Evolutionary conservation across 2,329 filamentous ascomycete species (phyloP).

Genomic region (Mycosphaerella sp.): DNA sequence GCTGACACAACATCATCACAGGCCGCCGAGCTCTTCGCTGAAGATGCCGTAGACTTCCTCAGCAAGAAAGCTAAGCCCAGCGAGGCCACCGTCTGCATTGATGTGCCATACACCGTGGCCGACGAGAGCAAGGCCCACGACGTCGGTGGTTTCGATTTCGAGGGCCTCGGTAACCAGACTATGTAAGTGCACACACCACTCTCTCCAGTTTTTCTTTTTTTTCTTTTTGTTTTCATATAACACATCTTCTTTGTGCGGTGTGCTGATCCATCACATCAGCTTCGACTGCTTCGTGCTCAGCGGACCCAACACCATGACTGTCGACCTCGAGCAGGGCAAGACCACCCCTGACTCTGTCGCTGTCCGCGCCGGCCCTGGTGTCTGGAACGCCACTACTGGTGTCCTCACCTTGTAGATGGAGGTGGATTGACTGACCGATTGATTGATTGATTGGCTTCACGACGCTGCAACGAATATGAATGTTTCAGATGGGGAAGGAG

Average conservation of each 20-base stretch:
- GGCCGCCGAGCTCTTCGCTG: background rate
- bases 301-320: background rate
- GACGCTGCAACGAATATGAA: background rate
- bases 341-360: background rate
- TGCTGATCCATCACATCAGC: background rate
- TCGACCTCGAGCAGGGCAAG: background rate
- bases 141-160: background rate
- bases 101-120: background rate
- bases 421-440: background rate
- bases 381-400: background rate
- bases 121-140: background rate
- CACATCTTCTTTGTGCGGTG: background rate
- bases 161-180: background rate
- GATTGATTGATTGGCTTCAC: background rate
- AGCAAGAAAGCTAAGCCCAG: background rate
- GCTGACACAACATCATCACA: background rate
- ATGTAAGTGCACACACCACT: background rate
- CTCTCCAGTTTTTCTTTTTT: no score
- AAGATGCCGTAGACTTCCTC: background rate
- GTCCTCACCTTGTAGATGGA: background rate
- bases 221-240: no score
- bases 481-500: no score
- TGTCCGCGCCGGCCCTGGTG: background rate
- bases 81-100: background rate
- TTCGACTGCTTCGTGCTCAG: background rate